phyloP scores from a whole-genome alignment of 805 yeast genomes.

The Aciculoconidium aculeatum region DNA sequence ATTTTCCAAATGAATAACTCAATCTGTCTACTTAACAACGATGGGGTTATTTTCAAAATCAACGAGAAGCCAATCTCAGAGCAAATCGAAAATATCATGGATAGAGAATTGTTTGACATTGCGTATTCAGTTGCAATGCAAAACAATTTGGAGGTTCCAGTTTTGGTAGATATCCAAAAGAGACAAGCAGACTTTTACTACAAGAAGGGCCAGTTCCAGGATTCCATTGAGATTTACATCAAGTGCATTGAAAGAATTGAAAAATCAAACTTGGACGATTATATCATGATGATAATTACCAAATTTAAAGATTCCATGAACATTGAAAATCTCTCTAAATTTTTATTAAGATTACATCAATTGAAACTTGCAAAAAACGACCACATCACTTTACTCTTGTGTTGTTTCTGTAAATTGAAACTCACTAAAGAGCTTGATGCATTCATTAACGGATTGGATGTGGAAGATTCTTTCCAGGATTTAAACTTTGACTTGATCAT shows the following conservation, averaged over 20 bases:
- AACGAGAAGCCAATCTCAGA: conserved; percentile 63
- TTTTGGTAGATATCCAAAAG: conserved; percentile 23
- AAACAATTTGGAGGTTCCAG: conserved; percentile 22
- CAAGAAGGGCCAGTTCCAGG: conserved; percentile 56
- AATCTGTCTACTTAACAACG: conserved; percentile 58
- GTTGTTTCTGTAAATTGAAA: conserved; percentile 75
- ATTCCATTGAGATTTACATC: conserved; percentile 73
- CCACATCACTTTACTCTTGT: conserved; percentile 73
- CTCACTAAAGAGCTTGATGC: conserved; percentile 48
- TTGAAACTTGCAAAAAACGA: conserved; percentile 59
- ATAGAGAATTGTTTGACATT: conserved; percentile 62
- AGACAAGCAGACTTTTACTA: conserved; percentile 71
- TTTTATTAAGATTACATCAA: conserved; percentile 55
- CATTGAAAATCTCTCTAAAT: conserved; percentile 56
- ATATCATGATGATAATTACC: conserved; percentile 68
- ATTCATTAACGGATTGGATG: conserved; percentile 44
- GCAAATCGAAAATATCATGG: conserved; percentile 62
- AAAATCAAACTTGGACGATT: conserved; percentile 23
- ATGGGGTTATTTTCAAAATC: conserved; percentile 67
- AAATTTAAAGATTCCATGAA: conserved; percentile 75
- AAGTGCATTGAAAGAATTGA: conserved; percentile 20
- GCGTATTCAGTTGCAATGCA: conserved; percentile 65
- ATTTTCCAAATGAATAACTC: conserved; percentile 53
- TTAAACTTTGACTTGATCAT: conserved; percentile 69
- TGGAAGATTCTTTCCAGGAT: conserved; percentile 21